These are phyloP conservation scores for Phytomonas francai DNA, from an alignment of 208 protist species.

Conservation along the genomic window DNA sequence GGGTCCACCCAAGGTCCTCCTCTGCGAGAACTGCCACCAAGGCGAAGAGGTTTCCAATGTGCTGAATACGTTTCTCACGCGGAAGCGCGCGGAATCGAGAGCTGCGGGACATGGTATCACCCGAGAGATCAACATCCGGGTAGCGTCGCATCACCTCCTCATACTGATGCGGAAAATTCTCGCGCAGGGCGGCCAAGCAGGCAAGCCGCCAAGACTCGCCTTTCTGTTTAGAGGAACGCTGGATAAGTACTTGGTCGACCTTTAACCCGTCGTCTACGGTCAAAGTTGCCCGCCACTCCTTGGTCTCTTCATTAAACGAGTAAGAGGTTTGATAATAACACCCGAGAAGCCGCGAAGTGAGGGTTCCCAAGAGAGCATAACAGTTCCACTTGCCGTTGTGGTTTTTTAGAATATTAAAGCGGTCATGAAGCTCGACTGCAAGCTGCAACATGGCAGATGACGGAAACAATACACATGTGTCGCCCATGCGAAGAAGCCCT, in stretches of 20 bases:
- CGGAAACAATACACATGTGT: conserved; percentile 36
- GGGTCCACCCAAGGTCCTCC: conserved; percentile 83
- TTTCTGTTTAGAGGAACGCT: conserved; percentile 45
- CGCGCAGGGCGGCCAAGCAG: conserved; percentile 61
- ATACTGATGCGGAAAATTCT: conserved; percentile 82
- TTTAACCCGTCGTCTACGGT: conserved; percentile 52
- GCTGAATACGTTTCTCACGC: conserved; percentile 78
- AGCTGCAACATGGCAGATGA: conserved; percentile 37
- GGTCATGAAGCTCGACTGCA: conserved; percentile 61
- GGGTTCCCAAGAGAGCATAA: conserved; percentile 75
- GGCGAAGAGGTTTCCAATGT: conserved; percentile 55
- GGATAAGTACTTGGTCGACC: conserved; percentile 41
- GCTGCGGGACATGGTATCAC: conserved; percentile 50
- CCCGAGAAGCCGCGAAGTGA: conserved; percentile 69
- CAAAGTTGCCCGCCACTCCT: conserved; percentile 46
- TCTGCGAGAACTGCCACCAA: conserved; percentile 70
- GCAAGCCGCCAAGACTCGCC: conserved; percentile 78
- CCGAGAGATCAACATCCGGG: conserved; percentile 78
- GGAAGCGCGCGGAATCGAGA: conserved; percentile 65
- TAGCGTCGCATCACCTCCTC: conserved; percentile 45
- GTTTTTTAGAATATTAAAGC: conserved; percentile 47
- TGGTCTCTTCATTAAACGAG: conserved; percentile 26
- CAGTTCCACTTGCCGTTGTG: conserved; percentile 78
- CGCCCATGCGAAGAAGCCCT: neutral
- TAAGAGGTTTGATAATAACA: conserved; percentile 68